These are phyloP conservation scores for Coemansia furcata DNA, from an alignment of 192 early-diverging fungal species.

Conservation along the genomic window DNA sequence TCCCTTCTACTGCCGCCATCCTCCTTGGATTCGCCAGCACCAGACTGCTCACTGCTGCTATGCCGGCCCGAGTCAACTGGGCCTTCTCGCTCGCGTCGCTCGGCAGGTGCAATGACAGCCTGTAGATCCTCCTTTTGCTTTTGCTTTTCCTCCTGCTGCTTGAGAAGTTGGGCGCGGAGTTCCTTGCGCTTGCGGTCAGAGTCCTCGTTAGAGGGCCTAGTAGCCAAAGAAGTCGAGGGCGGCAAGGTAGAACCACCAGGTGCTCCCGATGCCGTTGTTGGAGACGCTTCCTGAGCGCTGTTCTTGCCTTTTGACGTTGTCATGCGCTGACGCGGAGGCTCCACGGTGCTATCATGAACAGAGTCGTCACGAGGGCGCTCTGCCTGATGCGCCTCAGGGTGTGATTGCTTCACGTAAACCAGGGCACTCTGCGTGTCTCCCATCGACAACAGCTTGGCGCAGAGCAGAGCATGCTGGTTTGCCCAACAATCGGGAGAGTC, in stretches of 20 bases:
- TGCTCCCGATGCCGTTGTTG: neutral
- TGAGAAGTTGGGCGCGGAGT: slow-evolving; percentile 42
- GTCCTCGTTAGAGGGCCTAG: slow-evolving; percentile 29
- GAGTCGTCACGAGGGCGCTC: slow-evolving; percentile 25
- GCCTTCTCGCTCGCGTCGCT: slow-evolving; percentile 3
- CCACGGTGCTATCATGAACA: slow-evolving; percentile 2
- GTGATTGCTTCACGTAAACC: slow-evolving; percentile 26
- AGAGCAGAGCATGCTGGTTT: slow-evolving; percentile 46
- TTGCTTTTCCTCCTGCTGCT: slow-evolving; percentile 48
- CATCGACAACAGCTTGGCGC: slow-evolving; percentile 40
- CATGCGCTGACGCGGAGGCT: slow-evolving; percentile 20
- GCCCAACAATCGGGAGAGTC: slow-evolving; percentile 11
- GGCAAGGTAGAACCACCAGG: neutral
- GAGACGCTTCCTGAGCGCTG: neutral
- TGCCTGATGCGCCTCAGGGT: neutral
- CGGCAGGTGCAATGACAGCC: neutral
- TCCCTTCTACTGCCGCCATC: neutral
- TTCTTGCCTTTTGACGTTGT: slow-evolving; percentile 7
- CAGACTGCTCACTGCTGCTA: slow-evolving; percentile 11
- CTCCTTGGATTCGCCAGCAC: slow-evolving; percentile 1
- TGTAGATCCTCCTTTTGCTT: slow-evolving; percentile 5
- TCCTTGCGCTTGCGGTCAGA: slow-evolving; percentile 37
- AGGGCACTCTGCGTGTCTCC: slow-evolving; percentile 33
- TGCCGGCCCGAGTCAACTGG: slow-evolving; percentile 11
- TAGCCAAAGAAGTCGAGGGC: neutral